Conservation (phyloP, 345 rosid genomes). For the Xanthoceras sorbifolium region DNA sequence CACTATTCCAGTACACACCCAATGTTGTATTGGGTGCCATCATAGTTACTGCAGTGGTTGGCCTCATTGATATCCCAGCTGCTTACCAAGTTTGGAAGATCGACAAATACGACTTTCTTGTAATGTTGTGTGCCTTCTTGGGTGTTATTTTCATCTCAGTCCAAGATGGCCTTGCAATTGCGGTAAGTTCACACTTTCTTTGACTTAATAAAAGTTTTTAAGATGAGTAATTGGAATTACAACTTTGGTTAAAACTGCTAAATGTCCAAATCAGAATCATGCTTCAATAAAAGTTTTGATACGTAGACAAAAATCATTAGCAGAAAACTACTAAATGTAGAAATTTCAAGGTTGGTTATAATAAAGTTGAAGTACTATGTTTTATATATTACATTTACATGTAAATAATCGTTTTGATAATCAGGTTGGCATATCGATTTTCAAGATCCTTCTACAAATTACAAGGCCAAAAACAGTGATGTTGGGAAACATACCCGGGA, state of each 20-base stretch:
- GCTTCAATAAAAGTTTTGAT: no score
- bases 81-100: constrained; percentile 78
- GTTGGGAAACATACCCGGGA: constrained; percentile 84
- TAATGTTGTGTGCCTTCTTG: constrained; percentile 74
- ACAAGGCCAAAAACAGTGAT: constrained; percentile 80
- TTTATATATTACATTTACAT: neutral
- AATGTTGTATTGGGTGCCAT: constrained; percentile 88
- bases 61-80: constrained; percentile 88
- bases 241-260: neutral
- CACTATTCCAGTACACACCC: constrained; percentile 93
- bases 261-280: no score
- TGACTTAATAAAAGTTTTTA: neutral
- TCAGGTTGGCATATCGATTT: constrained; percentile 79
- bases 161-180: constrained; percentile 80
- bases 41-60: constrained; percentile 86
- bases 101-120: constrained; percentile 88
- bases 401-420: neutral
- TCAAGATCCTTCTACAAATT: constrained; percentile 80
- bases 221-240: neutral
- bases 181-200: constrained; percentile 50
- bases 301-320: no score
- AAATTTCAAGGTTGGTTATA: neutral
- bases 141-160: constrained; percentile 89
- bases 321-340: neutral
- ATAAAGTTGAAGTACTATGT: neutral